A percentile compares a stretch with the other conserved stretches of the same genome.
phyloP scores from a whole-genome alignment of 495 filamentous ascomycete genomes.

The Penicillium atrosanguineum region DNA sequence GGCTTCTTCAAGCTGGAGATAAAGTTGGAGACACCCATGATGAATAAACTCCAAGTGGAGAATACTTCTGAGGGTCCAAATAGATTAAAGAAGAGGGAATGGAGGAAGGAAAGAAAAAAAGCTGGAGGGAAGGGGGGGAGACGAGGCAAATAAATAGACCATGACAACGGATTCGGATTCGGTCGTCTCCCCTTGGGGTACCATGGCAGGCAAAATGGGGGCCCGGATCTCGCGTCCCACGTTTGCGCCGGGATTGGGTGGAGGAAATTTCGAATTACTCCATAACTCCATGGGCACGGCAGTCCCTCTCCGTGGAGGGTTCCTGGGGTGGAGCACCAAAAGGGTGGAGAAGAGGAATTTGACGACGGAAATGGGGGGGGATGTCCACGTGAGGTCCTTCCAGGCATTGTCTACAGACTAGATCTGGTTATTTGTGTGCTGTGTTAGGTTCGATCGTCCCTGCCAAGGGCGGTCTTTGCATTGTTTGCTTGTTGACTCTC shows the following conservation, averaged over 20 bases:
- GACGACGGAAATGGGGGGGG: slow-evolving; percentile 3
- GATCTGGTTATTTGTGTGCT: background rate
- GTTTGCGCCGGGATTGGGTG: slow-evolving; percentile 24
- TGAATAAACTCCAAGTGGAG: slow-evolving; percentile 15
- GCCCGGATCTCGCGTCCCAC: slow-evolving; percentile 38
- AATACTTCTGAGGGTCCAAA: background rate
- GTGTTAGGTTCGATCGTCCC: background rate
- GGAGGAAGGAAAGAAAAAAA: slow-evolving; percentile 14
- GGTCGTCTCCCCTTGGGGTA: slow-evolving; percentile 31
- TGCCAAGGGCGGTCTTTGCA: no score
- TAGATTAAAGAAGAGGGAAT: slow-evolving; percentile 7
- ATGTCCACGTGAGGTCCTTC: slow-evolving; percentile 20
- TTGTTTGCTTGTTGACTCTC: no score
- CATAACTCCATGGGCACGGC: slow-evolving; percentile 23
- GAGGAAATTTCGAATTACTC: slow-evolving; percentile 23
- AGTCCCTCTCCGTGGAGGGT: slow-evolving; percentile 20
- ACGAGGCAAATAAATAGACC: slow-evolving; percentile 21
- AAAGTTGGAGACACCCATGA: slow-evolving; percentile 31
- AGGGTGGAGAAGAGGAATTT: slow-evolving; percentile 19
- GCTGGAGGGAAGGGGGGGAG: slow-evolving; percentile 7
- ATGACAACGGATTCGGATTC: slow-evolving; percentile 22
- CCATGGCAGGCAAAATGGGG: slow-evolving; percentile 35
- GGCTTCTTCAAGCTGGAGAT: slow-evolving; percentile 16
- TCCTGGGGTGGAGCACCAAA: slow-evolving; percentile 19
- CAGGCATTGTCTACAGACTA: background rate